Evolutionary conservation across 169 alveolate genomes (phyloP).

Genomic region (Besnoitia besnoiti): DNA sequence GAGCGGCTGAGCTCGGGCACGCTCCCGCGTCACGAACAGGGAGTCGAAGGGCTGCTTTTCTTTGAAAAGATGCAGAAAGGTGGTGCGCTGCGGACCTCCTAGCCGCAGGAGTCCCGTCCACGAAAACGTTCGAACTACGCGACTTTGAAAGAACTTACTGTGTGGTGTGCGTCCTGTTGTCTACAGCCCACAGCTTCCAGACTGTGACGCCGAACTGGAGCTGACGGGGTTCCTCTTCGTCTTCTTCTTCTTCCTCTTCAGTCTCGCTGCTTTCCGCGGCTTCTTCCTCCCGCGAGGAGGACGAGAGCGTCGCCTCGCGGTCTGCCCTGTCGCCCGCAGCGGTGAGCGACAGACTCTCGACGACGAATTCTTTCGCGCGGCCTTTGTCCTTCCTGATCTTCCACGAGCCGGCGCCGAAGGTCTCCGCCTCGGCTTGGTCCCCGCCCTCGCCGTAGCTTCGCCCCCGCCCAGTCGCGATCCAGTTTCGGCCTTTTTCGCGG

Average conservation of each 20-base stretch:
- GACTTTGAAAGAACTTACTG: too few relatives aligned
- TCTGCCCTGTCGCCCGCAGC: not conserved
- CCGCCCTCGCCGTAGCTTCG: not conserved
- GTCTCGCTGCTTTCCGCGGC: not conserved
- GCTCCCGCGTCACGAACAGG: too few relatives aligned
- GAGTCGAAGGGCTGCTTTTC: too few relatives aligned
- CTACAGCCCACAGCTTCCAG: slow-evolving; percentile 69
- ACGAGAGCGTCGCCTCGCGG: not conserved
- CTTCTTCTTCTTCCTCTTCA: not conserved
- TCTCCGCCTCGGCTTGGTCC: not conserved
- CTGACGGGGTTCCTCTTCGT: slow-evolving; percentile 38
- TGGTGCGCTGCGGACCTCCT: too few relatives aligned
- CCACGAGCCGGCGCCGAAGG: not conserved
- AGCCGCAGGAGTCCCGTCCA: too few relatives aligned
- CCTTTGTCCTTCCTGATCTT: not conserved
- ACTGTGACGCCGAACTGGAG: slow-evolving; percentile 58
- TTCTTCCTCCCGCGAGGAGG: not conserved
- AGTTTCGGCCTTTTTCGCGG: too few relatives aligned
- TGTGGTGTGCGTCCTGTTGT: slow-evolving; percentile 27
- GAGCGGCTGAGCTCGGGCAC: too few relatives aligned
- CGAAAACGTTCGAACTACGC: too few relatives aligned
- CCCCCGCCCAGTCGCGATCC: too few relatives aligned
- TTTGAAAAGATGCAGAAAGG: too few relatives aligned
- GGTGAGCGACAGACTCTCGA: not conserved
- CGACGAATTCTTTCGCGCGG: not conserved